phyloP scores from a whole-genome alignment of 2,329 filamentous ascomycete species.

The Aspergillus nomiae region DNA sequence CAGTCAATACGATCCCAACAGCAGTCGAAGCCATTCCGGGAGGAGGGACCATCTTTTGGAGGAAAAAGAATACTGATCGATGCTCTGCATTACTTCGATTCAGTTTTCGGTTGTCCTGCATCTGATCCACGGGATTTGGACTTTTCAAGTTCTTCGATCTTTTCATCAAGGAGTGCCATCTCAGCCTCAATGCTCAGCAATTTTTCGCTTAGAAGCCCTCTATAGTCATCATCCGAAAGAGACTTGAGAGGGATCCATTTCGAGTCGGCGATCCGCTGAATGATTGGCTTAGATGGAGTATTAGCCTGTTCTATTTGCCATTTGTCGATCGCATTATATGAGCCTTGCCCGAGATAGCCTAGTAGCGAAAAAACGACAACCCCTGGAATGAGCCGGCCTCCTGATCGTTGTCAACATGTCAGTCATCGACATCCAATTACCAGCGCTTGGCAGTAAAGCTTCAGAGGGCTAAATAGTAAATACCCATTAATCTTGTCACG shows the following conservation, averaged over 20 bases:
- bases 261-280: constrained; percentile 58
- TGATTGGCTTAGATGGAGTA: constrained; percentile 42
- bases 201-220: constrained; percentile 69
- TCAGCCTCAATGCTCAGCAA: constrained; percentile 72
- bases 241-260: constrained; percentile 72
- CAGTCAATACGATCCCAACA: not conserved
- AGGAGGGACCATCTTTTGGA: not conserved
- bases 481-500: constrained; percentile 59
- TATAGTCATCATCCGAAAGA: constrained; percentile 73
- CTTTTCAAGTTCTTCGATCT: constrained; percentile 59
- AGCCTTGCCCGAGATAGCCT: constrained; percentile 58
- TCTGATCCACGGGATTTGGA: constrained; percentile 16
- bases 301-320: constrained; percentile 44
- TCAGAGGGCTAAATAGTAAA: constrained; percentile 29
- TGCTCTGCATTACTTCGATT: constrained; percentile 5
- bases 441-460: not conserved
- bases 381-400: constrained; percentile 61
- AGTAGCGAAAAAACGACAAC: constrained; percentile 61
- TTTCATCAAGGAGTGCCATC: constrained; percentile 76
- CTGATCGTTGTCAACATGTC: constrained; percentile 39
- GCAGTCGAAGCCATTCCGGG: not conserved
- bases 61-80: not conserved
- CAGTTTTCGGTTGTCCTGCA: not conserved
- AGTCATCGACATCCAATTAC: constrained; percentile 4
- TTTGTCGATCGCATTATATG: constrained; percentile 56